Conservation (phyloP, 352 stramenopile species). For the Globisporangium viniferum region DNA sequence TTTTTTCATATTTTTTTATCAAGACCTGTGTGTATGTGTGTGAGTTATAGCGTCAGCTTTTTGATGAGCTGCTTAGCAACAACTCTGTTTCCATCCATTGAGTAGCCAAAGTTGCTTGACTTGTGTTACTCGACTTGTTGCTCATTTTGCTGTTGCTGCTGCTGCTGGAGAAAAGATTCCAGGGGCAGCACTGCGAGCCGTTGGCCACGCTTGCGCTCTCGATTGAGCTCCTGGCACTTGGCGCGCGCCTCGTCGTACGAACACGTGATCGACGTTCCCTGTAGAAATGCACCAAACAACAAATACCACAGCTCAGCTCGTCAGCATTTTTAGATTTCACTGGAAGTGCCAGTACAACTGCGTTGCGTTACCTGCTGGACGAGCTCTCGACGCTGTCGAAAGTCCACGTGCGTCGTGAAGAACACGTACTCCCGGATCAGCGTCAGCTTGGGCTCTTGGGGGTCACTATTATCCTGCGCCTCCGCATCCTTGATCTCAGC, state of each 20-base stretch:
- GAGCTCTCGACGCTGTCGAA: conserved; percentile 54
- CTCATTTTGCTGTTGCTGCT: conserved; percentile 2
- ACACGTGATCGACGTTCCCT: conserved; percentile 42
- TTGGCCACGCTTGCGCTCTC: conserved; percentile 40
- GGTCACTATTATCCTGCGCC: not conserved
- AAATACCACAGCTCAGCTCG: no score
- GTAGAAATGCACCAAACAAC: not conserved
- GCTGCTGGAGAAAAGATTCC: conserved; percentile 42
- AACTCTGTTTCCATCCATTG: not conserved
- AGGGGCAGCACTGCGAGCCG: conserved; percentile 41
- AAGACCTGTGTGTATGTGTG: not conserved
- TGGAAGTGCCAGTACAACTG: not conserved
- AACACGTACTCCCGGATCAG: conserved; percentile 54
- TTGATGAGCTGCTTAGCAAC: not conserved
- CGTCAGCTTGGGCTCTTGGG: not conserved
- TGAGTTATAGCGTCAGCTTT: not conserved
- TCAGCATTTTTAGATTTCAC: not conserved
- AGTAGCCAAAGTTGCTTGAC: not conserved
- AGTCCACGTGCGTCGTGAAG: conserved; percentile 49
- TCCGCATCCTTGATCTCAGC: not conserved
- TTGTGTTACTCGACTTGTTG: not conserved
- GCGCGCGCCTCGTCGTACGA: conserved; percentile 55
- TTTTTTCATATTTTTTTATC: conserved; percentile 3
- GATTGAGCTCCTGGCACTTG: conserved; percentile 46
- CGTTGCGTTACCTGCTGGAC: conserved; percentile 36